These are phyloP conservation scores for Cryphonectria radicalis DNA, from an alignment of 2,329 filamentous ascomycete species.

Conservation along the genomic window DNA sequence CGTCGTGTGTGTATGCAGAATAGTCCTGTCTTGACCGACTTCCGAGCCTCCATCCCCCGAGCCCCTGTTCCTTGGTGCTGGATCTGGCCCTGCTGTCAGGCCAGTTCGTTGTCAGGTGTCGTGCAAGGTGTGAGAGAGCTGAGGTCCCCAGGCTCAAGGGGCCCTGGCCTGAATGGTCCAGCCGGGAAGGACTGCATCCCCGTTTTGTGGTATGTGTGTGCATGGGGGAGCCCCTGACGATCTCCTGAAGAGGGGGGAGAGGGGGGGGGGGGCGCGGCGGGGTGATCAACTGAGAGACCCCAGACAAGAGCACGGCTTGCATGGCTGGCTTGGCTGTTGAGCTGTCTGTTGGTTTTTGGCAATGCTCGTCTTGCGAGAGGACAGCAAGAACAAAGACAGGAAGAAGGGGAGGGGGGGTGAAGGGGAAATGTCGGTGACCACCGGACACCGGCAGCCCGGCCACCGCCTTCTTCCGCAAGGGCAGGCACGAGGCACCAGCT, in stretches of 20 bases:
- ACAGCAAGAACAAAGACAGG: not conserved
- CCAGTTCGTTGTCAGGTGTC: not conserved
- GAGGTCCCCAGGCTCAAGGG: not conserved
- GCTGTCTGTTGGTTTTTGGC: not conserved
- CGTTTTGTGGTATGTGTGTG: too few species aligned
- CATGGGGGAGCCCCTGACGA: not conserved
- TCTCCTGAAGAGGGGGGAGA: not conserved
- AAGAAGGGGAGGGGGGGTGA: not conserved
- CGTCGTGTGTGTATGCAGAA: not conserved
- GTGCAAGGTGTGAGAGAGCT: not conserved
- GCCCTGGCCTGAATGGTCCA: not conserved
- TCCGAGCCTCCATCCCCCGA: not conserved
- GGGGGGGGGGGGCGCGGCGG: too few species aligned
- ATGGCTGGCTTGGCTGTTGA: not conserved
- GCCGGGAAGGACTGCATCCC: not conserved
- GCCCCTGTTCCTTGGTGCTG: too few species aligned
- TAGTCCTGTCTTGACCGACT: not conserved
- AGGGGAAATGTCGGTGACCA: slow-evolving; percentile 14
- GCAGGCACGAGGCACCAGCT: too few species aligned
- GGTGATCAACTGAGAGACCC: too few species aligned
- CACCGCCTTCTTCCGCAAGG: not conserved
- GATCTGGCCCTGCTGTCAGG: too few species aligned
- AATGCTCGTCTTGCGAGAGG: not conserved
- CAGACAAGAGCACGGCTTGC: not conserved
- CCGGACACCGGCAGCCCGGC: not conserved